phyloP scores from a whole-genome alignment of 1,284 basidiomycete genomes.

The Somion occarium region DNA sequence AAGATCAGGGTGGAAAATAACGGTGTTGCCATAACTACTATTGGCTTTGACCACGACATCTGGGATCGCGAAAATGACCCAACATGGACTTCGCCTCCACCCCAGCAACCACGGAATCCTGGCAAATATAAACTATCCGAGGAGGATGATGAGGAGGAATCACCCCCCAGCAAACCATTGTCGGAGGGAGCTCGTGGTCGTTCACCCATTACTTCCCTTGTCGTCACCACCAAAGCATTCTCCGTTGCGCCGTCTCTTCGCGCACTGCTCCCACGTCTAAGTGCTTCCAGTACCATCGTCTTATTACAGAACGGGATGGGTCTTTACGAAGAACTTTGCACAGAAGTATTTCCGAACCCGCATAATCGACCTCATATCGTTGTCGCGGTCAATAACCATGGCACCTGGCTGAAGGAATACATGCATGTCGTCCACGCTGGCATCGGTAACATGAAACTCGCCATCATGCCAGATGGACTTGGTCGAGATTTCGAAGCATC shows the following conservation, averaged over 20 bases:
- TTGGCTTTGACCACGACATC: conserved; percentile 43
- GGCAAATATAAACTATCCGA: too few species aligned
- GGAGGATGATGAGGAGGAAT: too few species aligned
- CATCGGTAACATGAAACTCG: conserved; percentile 72
- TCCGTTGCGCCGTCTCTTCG: conserved; percentile 58
- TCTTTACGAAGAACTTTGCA: conserved; percentile 76
- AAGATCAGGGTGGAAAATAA: conserved; percentile 43
- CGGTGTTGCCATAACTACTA: conserved; percentile 37
- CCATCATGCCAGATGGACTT: conserved; percentile 69
- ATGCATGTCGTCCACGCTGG: conserved; percentile 71
- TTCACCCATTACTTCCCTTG: conserved; percentile 72
- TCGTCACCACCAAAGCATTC: conserved; percentile 82
- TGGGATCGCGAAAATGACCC: too few species aligned
- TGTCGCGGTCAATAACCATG: conserved; percentile 81
- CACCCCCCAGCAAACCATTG: background rate
- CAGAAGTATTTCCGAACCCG: conserved; percentile 70
- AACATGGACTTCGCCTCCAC: too few species aligned
- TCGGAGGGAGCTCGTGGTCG: conserved; percentile 4
- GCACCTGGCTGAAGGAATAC: conserved; percentile 51
- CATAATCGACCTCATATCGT: conserved; percentile 80
- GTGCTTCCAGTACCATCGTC: conserved; percentile 74
- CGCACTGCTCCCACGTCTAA: conserved; percentile 61
- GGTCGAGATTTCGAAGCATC: conserved; percentile 55
- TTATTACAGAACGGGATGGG: conserved; percentile 93
- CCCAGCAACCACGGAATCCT: too few species aligned